phyloP scores from a whole-genome alignment of 2,329 filamentous ascomycete species.

The Sarocladiaceae sp. region DNA sequence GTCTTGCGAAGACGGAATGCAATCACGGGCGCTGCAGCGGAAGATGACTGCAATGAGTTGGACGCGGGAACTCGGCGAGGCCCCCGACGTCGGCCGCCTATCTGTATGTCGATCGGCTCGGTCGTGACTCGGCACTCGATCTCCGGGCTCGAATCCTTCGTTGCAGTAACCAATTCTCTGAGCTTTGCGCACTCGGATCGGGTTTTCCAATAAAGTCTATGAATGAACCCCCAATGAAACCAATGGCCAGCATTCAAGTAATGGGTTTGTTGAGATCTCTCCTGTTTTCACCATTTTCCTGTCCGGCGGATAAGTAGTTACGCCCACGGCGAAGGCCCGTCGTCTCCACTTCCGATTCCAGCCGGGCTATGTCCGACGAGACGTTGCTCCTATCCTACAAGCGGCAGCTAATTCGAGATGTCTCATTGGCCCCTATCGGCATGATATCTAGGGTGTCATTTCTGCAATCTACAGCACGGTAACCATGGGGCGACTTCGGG shows the following conservation, averaged over 20 bases:
- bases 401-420: background rate
- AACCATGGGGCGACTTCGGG: background rate
- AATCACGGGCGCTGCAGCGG: background rate
- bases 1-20: background rate
- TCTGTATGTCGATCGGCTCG: background rate
- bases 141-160: background rate
- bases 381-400: background rate
- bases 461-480: too few species aligned
- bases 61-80: background rate
- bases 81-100: background rate
- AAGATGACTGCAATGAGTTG: background rate
- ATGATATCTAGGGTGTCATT: too few species aligned
- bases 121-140: background rate
- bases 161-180: too few species aligned
- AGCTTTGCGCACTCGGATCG: too few species aligned
- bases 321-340: background rate
- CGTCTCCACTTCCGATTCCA: background rate
- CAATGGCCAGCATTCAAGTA: too few species aligned
- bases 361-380: background rate
- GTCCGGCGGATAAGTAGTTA: slow-evolving; percentile 3
- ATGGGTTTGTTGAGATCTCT: too few species aligned
- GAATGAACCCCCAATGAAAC: too few species aligned
- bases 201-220: too few species aligned
- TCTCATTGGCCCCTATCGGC: too few species aligned
- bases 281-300: too few species aligned